Evolutionary conservation across 495 filamentous ascomycete genomes (phyloP).

Genomic region (Melanomma pulvis-pyrius): DNA sequence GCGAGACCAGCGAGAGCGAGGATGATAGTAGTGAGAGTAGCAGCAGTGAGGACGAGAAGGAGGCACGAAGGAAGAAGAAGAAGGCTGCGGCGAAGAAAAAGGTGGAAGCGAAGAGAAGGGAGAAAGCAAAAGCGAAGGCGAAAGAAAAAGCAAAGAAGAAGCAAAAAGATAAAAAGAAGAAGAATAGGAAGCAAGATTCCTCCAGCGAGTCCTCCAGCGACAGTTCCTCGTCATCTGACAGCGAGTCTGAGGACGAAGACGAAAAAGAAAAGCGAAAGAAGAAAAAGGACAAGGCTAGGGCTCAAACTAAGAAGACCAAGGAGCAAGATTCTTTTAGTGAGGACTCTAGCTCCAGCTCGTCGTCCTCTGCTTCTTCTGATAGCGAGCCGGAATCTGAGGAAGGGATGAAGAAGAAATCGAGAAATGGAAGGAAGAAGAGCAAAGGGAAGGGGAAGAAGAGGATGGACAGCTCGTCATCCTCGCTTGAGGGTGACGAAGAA

Average conservation of each 20-base stretch:
- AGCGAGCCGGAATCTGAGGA: not conserved
- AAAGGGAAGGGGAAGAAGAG: not conserved
- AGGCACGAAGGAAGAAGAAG: slow-evolving; percentile 15
- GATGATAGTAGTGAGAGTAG: slow-evolving; percentile 6
- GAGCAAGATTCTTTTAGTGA: not conserved
- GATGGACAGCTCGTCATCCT: not conserved
- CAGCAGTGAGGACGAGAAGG: slow-evolving; percentile 5
- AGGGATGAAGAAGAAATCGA: slow-evolving; percentile 17
- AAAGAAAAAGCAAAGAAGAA: slow-evolving; percentile 42
- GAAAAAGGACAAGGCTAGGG: slow-evolving; percentile 7
- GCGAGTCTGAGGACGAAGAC: slow-evolving; percentile 21
- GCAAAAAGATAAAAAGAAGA: slow-evolving; percentile 34
- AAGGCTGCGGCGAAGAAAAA: slow-evolving; percentile 22
- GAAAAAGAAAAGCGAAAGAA: slow-evolving; percentile 18
- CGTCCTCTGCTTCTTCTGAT: not conserved
- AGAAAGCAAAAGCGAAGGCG: slow-evolving; percentile 36
- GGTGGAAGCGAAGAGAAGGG: slow-evolving; percentile 16
- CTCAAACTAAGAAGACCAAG: slow-evolving; percentile 6
- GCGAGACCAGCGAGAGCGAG: not conserved
- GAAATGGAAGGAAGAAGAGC: slow-evolving; percentile 4
- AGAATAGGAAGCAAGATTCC: slow-evolving; percentile 21
- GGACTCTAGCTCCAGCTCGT: not conserved
- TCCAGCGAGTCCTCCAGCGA: slow-evolving; percentile 5
- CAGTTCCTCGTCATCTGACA: slow-evolving; percentile 20
- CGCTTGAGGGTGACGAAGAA: not conserved